A percentile compares a stretch with the other conserved stretches of the same genome.
phyloP scores from a whole-genome alignment of 2,329 filamentous ascomycete genomes.

The Neurospora crassa region DNA sequence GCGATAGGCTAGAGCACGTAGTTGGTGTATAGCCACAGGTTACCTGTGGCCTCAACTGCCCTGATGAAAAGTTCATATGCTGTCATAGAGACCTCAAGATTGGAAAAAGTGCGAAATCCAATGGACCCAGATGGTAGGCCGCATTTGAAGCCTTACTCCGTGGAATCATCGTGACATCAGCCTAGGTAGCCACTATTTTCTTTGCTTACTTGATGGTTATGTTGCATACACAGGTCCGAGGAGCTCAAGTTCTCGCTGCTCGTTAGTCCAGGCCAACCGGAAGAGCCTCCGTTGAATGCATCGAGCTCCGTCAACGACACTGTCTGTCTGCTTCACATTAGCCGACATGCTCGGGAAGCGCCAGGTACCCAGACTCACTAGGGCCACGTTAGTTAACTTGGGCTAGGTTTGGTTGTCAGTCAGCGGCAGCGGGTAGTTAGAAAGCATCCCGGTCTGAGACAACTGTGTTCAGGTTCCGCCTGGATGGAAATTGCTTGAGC shows the following conservation, averaged over 20 bases:
- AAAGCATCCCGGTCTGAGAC: not conserved
- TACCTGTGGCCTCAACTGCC: not conserved
- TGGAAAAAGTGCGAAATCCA: not conserved
- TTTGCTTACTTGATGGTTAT: not conserved
- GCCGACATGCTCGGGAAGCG: not conserved
- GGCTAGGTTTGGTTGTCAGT: not conserved
- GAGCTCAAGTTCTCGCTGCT: not conserved
- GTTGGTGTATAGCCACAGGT: not conserved
- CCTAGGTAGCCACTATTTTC: not conserved
- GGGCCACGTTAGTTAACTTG: not conserved
- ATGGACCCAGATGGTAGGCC: not conserved
- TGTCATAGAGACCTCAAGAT: not conserved
- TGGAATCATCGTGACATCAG: not conserved
- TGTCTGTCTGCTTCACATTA: not conserved
- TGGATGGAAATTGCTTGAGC: not conserved
- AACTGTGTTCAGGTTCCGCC: not conserved
- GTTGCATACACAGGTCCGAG: not conserved
- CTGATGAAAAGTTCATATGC: not conserved
- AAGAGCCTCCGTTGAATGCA: not conserved
- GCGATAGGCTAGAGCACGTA: not conserved
- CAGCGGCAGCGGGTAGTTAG: not conserved
- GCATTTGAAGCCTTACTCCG: not conserved
- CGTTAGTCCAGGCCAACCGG: not conserved
- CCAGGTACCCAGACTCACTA: not conserved
- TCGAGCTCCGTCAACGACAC: not conserved